phyloP scores from a whole-genome alignment of 1,139 yeast species.

The Pichia norvegensis region DNA sequence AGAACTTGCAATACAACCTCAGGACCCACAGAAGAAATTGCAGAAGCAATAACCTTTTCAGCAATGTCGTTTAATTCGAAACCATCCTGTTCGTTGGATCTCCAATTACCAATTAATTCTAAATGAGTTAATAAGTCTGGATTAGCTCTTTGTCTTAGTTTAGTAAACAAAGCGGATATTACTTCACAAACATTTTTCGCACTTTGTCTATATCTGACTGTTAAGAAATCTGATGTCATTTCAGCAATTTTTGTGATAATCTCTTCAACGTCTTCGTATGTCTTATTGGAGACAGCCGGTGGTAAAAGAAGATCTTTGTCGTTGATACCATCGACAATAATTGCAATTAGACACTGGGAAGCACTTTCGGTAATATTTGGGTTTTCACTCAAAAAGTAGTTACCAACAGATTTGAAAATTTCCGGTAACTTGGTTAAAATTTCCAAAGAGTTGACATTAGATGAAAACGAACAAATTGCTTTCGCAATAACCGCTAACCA shows the following conservation, averaged over 20 bases:
- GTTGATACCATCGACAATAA: slow-evolving; percentile 58
- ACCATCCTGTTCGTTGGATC: slow-evolving; percentile 65
- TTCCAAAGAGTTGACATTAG: slow-evolving; percentile 44
- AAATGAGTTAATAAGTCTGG: slow-evolving; percentile 66
- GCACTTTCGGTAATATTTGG: slow-evolving; percentile 68
- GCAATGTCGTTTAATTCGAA: slow-evolving; percentile 72
- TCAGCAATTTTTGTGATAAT: slow-evolving; percentile 42
- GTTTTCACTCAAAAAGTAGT: slow-evolving; percentile 60
- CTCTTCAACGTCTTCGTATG: slow-evolving; percentile 51
- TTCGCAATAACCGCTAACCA: slow-evolving; percentile 95
- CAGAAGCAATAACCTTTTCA: slow-evolving; percentile 72
- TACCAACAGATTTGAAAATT: slow-evolving; percentile 49
- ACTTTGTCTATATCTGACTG: slow-evolving; percentile 70
- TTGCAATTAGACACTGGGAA: slow-evolving; percentile 78
- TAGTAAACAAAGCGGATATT: slow-evolving; percentile 53
- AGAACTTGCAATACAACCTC: slow-evolving; percentile 64
- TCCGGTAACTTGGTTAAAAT: slow-evolving; percentile 52
- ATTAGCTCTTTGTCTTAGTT: slow-evolving; percentile 58
- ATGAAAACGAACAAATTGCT: slow-evolving; percentile 64
- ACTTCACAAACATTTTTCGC: slow-evolving; percentile 70
- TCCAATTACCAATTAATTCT: slow-evolving; percentile 75
- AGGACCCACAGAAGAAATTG: slow-evolving; percentile 78
- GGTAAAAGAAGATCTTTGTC: slow-evolving; percentile 50
- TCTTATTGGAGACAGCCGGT: slow-evolving; percentile 37
- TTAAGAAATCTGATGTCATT: slow-evolving; percentile 47